These are phyloP conservation scores for Larix kaempferi DNA, from an alignment of 75 land plant genomes.

Conservation along the genomic window DNA sequence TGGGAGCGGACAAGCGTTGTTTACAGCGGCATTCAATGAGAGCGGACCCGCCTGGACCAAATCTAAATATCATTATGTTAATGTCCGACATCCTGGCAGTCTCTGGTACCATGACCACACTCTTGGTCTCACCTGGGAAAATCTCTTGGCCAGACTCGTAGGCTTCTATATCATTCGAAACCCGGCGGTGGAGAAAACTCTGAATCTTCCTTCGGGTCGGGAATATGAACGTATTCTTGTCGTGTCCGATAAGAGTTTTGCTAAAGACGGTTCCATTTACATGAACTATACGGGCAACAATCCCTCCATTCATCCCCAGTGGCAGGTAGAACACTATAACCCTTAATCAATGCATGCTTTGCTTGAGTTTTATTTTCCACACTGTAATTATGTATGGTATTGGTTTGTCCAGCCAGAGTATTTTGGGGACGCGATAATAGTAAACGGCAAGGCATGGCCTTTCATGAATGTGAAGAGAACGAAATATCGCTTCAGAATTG, in stretches of 20 bases:
- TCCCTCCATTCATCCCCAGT: constrained; percentile 40
- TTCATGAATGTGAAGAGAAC: constrained; percentile 37
- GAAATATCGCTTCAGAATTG: constrained; percentile 69
- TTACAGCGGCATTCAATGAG: constrained; percentile 42
- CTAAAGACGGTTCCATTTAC: constrained; percentile 28
- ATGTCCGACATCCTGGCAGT: constrained; percentile 34
- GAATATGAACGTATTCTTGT: constrained; percentile 21
- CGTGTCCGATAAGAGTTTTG: constrained; percentile 23
- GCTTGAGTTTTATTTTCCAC: not conserved
- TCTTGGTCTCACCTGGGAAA: constrained; percentile 66
- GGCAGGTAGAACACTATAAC: constrained; percentile 22
- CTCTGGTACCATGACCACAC: constrained; percentile 91
- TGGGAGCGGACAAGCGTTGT: constrained; percentile 67
- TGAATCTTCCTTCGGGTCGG: constrained; percentile 20
- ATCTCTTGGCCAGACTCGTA: constrained; percentile 64
- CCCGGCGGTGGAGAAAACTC: constrained; percentile 11
- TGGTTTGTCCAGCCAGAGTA: constrained; percentile 55
- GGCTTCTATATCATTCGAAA: constrained; percentile 40
- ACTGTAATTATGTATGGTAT: not conserved
- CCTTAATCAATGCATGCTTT: not conserved
- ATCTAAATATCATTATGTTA: constrained; percentile 13
- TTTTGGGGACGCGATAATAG: constrained; percentile 60
- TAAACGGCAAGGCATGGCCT: constrained; percentile 80
- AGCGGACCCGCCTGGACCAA: constrained; percentile 36
- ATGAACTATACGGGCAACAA: constrained; percentile 29